Base-by-base conservation (phyloP, 495 filamentous ascomycete species). In the Lophiotrema nucula region DNA sequence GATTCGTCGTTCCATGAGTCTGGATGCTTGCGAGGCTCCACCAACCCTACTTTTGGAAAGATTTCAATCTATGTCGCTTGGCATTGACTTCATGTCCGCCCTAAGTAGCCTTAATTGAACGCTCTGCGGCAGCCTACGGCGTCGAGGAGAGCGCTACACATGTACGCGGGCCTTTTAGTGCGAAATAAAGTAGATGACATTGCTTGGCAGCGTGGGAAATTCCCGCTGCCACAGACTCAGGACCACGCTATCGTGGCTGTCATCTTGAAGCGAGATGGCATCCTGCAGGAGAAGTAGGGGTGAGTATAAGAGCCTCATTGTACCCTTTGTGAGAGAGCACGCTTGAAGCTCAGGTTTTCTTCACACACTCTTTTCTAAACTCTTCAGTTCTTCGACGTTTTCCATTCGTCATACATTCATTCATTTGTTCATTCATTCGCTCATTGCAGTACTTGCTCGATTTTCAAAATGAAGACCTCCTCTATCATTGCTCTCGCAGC, bases 381-480 rank as follows among this genome's bases (percentile, higher is more conserved):
- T n/a, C n/a, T n/a, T n/a, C n/a, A 24, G 25, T 42, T 51, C 16
- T 50, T 43, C 31, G 15, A 39, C n/a, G 44, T 18, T 21, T 46
- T 33, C n/a, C 28, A 28, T 50, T 52, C 46, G 21, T 16, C 22
- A n/a, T 56, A 37, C 24, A 35, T 56, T 56, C 41, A 15, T 47
- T 38, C 23, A 6, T 60, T 60, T 31, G 31, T 47, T 31, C 53
- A 58, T 47, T 59, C 56, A 38, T 60, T 54, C 18, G 42, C 18
- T 56, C 46, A 18, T 54, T 53, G 5, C 22, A 35, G 5, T 50
- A 24, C n/a, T 47, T 42, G 4, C 35, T 26, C 16, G 28, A 15
- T 42, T 8, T 56, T 69, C 70, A 70, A 60, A 26, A 77, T 76
- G 75, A 74, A 67, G 54, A 64, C 65, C 41, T 62, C 55, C 33